Evolutionary conservation across 2,329 filamentous ascomycete species (phyloP), one percentile per base, ranked within the genome.

Genomic region (Paraphaeosphaeria sporulosa): DNA sequence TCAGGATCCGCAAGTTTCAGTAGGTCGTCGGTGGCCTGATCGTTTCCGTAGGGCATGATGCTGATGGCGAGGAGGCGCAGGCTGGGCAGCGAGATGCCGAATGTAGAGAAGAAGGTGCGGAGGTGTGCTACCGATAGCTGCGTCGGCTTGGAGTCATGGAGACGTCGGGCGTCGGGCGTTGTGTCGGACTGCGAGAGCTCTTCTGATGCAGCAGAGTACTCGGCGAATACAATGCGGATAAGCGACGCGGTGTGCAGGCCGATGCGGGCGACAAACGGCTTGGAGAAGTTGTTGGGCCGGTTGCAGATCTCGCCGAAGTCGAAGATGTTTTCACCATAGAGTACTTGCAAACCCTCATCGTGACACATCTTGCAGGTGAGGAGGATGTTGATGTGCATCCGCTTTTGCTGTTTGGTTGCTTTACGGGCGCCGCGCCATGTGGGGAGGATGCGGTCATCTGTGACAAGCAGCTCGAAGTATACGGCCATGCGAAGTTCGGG

Each of bases 261-360:
- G 12, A 59, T 55, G 25, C 15, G 36, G 13, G 23, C 42, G 30
- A 42, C 30, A 36, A 63, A 53, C 3, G 23, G 44, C 46, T 46
- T 55, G 12, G 51, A 54, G 51, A 59, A 48, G 57, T 46, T 55
- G 25, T 48, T 42, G 13, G 57, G 57, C 2, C 57, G 57, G 30
- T 51, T 44, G 46, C 57, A 59, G 6, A 59, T 55, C 36, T 59
- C 57, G 23, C 64, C 65, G n/a, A 67, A 64, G 46, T 67, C 65
- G 42, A 67, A 67, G 2, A 67, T 40, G 30, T 67, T 67, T 43
- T 65, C 57, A 1, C 65, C 65, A 38, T 67, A 67, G 17, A 67
- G 49, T 15, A 65, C 61, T 34, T 7, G 27, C 17, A 50, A 1
- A 7, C 59, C 65, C 30, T 67, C 65, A 7, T 56, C 38, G 13